Percentiles rank a stretch among this genome's conserved stretches.
Evolutionary conservation across 176 grass and related monocot genomes (phyloP).

Genomic region (Lolium perenne): DNA sequence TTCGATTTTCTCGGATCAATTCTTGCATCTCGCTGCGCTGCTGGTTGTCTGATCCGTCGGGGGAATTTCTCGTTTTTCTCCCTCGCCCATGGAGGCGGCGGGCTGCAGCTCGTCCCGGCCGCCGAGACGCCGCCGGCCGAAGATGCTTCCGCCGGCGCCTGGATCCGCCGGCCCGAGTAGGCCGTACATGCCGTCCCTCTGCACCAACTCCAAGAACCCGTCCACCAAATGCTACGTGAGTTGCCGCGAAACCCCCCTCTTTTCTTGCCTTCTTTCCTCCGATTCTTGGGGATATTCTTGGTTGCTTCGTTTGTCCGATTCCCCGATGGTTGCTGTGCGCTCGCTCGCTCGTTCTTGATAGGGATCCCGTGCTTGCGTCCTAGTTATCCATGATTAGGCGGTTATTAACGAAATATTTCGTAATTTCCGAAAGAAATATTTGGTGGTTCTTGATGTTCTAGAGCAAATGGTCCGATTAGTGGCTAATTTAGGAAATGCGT

Average conservation of each 20-base stretch:
- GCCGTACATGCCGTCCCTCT: constrained; percentile 38
- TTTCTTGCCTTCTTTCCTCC: background rate
- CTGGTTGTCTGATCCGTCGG: constrained; percentile 20
- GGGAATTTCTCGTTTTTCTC: background rate
- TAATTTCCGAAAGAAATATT: constrained; percentile 9
- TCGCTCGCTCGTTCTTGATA: background rate
- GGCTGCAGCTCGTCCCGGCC: constrained; percentile 8
- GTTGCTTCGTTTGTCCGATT: background rate
- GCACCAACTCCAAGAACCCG: constrained; percentile 35
- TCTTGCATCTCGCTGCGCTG: background rate
- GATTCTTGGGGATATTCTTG: background rate
- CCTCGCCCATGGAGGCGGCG: constrained; percentile 32
- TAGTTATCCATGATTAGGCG: background rate
- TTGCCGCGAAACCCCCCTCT: background rate
- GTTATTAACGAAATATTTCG: background rate
- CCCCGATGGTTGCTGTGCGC: constrained; percentile 1
- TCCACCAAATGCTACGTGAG: constrained; percentile 40
- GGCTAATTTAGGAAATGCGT: background rate
- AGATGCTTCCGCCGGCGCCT: background rate
- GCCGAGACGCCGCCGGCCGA: background rate
- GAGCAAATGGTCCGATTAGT: background rate
- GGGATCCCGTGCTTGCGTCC: background rate
- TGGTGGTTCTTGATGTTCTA: constrained; percentile 31
- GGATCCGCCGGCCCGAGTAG: background rate
- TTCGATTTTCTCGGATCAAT: background rate